Percentiles rank a stretch among this genome's conserved stretches.
Conservation (phyloP, 305 asterid genomes). For the Solanum hybrid region DNA sequence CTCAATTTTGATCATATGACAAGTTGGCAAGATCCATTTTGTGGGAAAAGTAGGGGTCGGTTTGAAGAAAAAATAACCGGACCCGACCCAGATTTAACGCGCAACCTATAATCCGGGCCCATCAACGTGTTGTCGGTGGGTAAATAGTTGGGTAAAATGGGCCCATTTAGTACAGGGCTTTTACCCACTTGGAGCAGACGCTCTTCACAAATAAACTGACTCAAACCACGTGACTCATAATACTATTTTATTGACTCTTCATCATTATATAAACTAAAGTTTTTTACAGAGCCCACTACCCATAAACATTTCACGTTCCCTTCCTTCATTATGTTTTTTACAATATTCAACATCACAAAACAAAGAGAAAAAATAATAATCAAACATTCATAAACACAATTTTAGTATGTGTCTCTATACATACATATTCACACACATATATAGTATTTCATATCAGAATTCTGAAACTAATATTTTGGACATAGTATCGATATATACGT, state of each 20-base stretch:
- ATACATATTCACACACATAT: neutral
- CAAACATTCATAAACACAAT: neutral
- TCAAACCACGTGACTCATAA: constrained; percentile 20
- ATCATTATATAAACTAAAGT: neutral
- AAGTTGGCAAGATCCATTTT: neutral
- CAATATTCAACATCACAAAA: neutral
- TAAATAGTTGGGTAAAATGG: neutral
- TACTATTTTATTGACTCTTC: constrained; percentile 1
- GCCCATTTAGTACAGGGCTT: constrained; percentile 8
- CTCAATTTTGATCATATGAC: neutral
- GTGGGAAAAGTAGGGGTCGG: neutral
- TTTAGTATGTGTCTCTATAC: neutral
- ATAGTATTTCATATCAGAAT: neutral
- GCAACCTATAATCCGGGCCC: constrained; percentile 9
- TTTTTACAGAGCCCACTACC: neutral
- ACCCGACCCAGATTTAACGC: neutral
- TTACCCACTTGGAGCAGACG: neutral
- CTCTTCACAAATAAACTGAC: neutral
- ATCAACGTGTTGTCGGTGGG: constrained; percentile 15
- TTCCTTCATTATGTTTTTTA: neutral
- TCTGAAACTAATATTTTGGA: neutral
- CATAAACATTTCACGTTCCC: constrained; percentile 18
- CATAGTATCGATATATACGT: neutral
- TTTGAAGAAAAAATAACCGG: neutral
- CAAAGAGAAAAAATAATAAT: neutral